Percentiles rank a stretch among this genome's conserved stretches.
phyloP scores from a whole-genome alignment of 225 moss, liverwort and hornwort genomes.

The Polytrichum formosum region DNA sequence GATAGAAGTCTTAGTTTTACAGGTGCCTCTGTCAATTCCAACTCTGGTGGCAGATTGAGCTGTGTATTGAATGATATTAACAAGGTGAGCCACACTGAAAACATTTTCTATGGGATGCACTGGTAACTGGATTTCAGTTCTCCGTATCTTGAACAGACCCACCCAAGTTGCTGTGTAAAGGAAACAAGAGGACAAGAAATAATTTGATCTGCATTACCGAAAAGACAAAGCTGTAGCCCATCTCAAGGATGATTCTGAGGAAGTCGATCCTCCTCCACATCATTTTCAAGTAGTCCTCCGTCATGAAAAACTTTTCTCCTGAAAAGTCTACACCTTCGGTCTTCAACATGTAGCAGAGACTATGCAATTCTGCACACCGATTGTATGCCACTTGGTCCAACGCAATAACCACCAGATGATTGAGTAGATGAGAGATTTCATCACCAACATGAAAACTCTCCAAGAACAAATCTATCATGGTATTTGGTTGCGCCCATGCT shows the following conservation, averaged over 20 bases:
- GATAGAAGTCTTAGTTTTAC: too few relatives aligned
- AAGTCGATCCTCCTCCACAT: constrained; percentile 98
- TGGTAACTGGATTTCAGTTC: too few relatives aligned
- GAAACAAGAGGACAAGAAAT: too few relatives aligned
- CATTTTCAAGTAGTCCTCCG: constrained; percentile 91
- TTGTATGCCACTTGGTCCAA: constrained; percentile 79
- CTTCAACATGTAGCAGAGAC: constrained; percentile 81
- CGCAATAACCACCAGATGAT: constrained; percentile 76
- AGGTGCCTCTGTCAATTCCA: too few relatives aligned
- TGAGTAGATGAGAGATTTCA: constrained; percentile 60
- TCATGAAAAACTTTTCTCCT: constrained; percentile 96
- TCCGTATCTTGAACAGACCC: too few relatives aligned
- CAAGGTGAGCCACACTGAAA: too few relatives aligned
- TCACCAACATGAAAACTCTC: constrained; percentile 74
- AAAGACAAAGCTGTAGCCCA: constrained; percentile 84
- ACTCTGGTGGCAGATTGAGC: too few relatives aligned
- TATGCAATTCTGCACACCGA: constrained; percentile 69
- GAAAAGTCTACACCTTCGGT: constrained; percentile 89
- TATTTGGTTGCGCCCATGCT: constrained; percentile 88
- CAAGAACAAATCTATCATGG: constrained; percentile 89
- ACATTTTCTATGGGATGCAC: too few relatives aligned
- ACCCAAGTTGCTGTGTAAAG: too few relatives aligned
- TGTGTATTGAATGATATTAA: too few relatives aligned
- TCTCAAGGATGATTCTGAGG: constrained; percentile 70
- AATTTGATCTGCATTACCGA: constrained; percentile 39